Percentiles rank a stretch among this genome's conserved stretches.
These are phyloP conservation scores for Aspergillus cejpii DNA, from an alignment of 2,329 filamentous ascomycete species.

Conservation along the genomic window DNA sequence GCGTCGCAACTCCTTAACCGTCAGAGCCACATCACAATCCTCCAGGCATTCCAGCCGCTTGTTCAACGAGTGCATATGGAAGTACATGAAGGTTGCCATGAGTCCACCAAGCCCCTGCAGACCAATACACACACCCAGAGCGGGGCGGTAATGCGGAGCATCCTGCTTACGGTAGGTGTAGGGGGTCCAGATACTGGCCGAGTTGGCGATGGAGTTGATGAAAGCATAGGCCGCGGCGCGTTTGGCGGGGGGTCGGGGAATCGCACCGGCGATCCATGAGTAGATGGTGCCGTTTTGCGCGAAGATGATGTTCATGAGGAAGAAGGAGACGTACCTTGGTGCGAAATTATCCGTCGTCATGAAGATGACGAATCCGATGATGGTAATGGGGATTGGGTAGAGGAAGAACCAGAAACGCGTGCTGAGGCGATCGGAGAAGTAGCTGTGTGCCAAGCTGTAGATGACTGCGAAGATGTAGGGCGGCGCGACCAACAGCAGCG, in stretches of 20 bases:
- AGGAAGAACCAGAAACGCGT: slow-evolving; percentile 50
- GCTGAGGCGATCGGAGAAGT: slow-evolving; percentile 40
- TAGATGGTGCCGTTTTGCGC: slow-evolving; percentile 48
- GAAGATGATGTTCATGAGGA: slow-evolving; percentile 53
- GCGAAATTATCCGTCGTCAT: slow-evolving; percentile 49
- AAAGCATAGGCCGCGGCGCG: slow-evolving; percentile 50
- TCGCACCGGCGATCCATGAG: slow-evolving; percentile 47
- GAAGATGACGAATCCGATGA: slow-evolving; percentile 49
- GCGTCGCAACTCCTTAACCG: slow-evolving; percentile 43
- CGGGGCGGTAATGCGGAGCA: slow-evolving; percentile 36
- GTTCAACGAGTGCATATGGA: slow-evolving; percentile 44
- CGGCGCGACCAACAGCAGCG: slow-evolving; percentile 48
- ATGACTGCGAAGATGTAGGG: slow-evolving; percentile 51
- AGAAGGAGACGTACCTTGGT: slow-evolving; percentile 51
- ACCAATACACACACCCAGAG: slow-evolving; percentile 40
- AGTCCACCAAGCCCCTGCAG: slow-evolving; percentile 34
- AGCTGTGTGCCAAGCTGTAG: slow-evolving; percentile 42
- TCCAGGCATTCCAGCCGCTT: slow-evolving; percentile 47
- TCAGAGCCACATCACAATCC: slow-evolving; percentile 42
- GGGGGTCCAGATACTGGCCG: slow-evolving; percentile 48
- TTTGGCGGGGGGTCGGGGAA: slow-evolving; percentile 50
- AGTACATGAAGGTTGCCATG: slow-evolving; percentile 34
- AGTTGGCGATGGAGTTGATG: slow-evolving; percentile 51
- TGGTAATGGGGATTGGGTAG: slow-evolving; percentile 48
- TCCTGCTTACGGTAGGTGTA: slow-evolving; percentile 43